Percentiles rank a stretch among this genome's conserved stretches.
These are phyloP conservation scores for Fagus sylvatica DNA, from an alignment of 306 rosid genomes.

Conservation along the genomic window DNA sequence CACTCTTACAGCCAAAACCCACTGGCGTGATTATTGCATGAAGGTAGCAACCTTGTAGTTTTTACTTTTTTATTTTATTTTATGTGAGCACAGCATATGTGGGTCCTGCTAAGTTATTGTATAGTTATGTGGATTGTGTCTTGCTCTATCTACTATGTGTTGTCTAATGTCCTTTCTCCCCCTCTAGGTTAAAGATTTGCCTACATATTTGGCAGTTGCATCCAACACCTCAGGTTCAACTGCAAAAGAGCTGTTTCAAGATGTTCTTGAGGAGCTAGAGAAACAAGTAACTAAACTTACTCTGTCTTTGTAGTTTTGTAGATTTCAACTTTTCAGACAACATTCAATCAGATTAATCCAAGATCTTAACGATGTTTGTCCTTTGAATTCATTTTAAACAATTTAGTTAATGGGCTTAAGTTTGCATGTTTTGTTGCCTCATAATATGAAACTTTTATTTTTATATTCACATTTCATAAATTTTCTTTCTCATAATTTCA, in stretches of 20 bases:
- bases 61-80: conserved; percentile 11
- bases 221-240: conserved; percentile 89
- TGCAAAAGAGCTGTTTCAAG: conserved; percentile 86
- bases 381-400: too few relatives aligned
- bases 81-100: conserved; percentile 3
- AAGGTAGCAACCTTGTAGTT: conserved; percentile 45
- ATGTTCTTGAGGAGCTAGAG: conserved; percentile 79
- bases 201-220: conserved; percentile 70
- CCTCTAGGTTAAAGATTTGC: conserved; percentile 74
- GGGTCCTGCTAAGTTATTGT: conserved; percentile 2
- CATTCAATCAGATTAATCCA: background rate
- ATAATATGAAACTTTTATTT: background rate
- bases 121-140: conserved; percentile 10
- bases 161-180: conserved; percentile 15
- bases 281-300: conserved; percentile 62
- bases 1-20: conserved; percentile 70
- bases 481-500: background rate
- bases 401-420: too few relatives aligned
- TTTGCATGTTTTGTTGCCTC: background rate
- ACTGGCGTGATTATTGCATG: conserved; percentile 84
- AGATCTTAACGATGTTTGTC: background rate
- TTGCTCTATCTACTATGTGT: conserved; percentile 12
- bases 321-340: conserved; percentile 9
- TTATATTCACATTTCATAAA: conserved; percentile 2
- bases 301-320: conserved; percentile 25